These are phyloP conservation scores for Spathaspora boniae DNA, from an alignment of 805 yeast genomes.

Conservation along the genomic window DNA sequence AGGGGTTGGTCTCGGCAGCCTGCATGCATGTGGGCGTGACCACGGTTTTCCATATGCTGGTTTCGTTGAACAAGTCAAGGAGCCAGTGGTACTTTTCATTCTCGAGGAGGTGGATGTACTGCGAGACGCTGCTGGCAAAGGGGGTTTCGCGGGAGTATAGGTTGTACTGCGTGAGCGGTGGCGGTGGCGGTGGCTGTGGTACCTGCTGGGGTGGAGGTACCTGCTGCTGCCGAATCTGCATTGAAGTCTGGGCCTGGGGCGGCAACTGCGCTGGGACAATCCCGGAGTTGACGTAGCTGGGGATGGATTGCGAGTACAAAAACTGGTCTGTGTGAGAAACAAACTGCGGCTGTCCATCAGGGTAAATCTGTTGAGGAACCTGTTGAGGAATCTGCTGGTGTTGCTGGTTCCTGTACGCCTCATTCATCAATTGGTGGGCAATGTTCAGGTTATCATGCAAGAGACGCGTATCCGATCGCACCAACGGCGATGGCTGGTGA, in stretches of 20 bases:
- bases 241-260: not conserved
- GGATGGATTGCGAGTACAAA: too few relatives aligned
- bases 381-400: too few relatives aligned
- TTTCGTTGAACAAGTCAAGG: constrained; percentile 38
- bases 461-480: too few relatives aligned
- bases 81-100: constrained; percentile 36
- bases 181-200: not conserved
- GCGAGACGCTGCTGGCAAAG: not conserved
- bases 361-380: too few relatives aligned
- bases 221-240: not conserved
- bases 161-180: not conserved
- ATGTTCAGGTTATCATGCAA: too few relatives aligned
- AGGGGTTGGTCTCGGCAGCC: constrained; percentile 19
- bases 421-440: too few relatives aligned
- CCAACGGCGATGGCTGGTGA: too few relatives aligned
- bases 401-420: too few relatives aligned
- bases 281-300: too few relatives aligned
- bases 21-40: constrained; percentile 22
- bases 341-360: too few relatives aligned
- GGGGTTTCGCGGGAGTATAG: not conserved
- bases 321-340: too few relatives aligned
- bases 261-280: too few relatives aligned
- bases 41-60: constrained; percentile 33
- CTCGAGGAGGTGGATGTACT: constrained; percentile 25
- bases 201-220: constrained; percentile 1